These are phyloP conservation scores for Aphanoascus verrucosus DNA, from an alignment of 2,329 filamentous ascomycete genomes.

Conservation along the genomic window DNA sequence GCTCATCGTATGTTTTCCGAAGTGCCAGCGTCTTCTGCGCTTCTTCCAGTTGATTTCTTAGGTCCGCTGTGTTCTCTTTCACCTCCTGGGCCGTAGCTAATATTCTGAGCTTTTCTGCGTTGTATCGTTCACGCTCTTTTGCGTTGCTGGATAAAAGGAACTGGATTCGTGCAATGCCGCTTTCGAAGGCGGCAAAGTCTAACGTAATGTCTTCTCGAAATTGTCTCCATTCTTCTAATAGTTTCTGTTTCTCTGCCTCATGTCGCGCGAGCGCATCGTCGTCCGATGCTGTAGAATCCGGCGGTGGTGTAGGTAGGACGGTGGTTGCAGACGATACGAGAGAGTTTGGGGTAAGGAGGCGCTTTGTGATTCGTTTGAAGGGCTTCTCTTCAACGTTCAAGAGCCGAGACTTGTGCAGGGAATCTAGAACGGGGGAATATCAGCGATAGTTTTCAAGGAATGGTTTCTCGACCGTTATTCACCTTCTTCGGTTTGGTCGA, in stretches of 20 bases:
- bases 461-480: not conserved
- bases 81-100: slow-evolving; percentile 66
- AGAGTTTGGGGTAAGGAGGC: slow-evolving; percentile 58
- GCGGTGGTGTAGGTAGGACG: slow-evolving; percentile 55
- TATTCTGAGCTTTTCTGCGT: slow-evolving; percentile 67
- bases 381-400: slow-evolving; percentile 86
- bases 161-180: slow-evolving; percentile 75
- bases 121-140: slow-evolving; percentile 73
- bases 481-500: slow-evolving; percentile 58
- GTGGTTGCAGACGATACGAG: slow-evolving; percentile 48
- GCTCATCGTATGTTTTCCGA: slow-evolving; percentile 75
- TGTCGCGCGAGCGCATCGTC: slow-evolving; percentile 32
- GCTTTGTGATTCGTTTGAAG: slow-evolving; percentile 78
- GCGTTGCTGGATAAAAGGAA: slow-evolving; percentile 75
- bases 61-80: slow-evolving; percentile 58
- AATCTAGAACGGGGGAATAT: slow-evolving; percentile 41
- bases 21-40: slow-evolving; percentile 64
- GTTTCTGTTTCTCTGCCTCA: slow-evolving; percentile 41
- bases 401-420: slow-evolving; percentile 77
- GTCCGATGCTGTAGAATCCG: slow-evolving; percentile 44
- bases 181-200: slow-evolving; percentile 82
- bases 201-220: slow-evolving; percentile 75
- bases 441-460: not conserved
- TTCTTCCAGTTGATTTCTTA: slow-evolving; percentile 65
- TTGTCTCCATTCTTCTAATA: slow-evolving; percentile 48